A percentile compares a stretch with the other conserved stretches of the same genome.
phyloP scores from a whole-genome alignment of 352 stramenopile genomes.

The Elongisporangium undulatum region DNA sequence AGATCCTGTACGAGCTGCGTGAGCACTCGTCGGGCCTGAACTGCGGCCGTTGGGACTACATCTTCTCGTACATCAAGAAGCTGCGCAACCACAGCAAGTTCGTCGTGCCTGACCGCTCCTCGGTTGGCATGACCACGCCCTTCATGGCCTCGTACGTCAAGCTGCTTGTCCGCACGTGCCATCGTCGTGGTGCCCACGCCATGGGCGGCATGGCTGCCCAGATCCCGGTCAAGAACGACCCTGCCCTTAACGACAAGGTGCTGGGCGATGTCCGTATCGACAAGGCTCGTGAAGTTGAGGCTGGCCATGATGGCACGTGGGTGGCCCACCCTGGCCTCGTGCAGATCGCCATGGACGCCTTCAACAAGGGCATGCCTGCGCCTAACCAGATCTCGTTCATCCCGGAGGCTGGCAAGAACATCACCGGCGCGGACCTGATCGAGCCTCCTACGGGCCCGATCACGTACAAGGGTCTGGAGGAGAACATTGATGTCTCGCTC shows the following conservation, averaged over 20 bases:
- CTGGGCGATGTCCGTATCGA: slow-evolving; percentile 88
- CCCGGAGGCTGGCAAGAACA: slow-evolving; percentile 45
- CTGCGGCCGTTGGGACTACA: slow-evolving; percentile 97
- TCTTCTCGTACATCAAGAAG: slow-evolving; percentile 98
- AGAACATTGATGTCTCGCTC: slow-evolving; percentile 91
- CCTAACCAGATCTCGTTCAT: slow-evolving; percentile 90
- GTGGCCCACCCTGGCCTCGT: slow-evolving; percentile 95
- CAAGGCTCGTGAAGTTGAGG: slow-evolving; percentile 87
- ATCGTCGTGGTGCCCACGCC: slow-evolving; percentile 93
- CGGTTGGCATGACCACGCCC: slow-evolving; percentile 92
- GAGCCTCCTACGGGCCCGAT: slow-evolving; percentile 66
- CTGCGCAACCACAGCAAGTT: slow-evolving; percentile 90
- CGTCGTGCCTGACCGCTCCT: slow-evolving; percentile 89
- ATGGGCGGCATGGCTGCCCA: slow-evolving; percentile 98
- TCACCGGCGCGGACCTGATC: slow-evolving; percentile 60
- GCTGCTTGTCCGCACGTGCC: slow-evolving; percentile 93
- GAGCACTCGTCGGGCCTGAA: slow-evolving; percentile 96
- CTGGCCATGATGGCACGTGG: slow-evolving; percentile 96
- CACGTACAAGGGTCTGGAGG: slow-evolving; percentile 78
- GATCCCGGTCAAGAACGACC: slow-evolving; percentile 94
- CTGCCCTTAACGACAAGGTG: slow-evolving; percentile 83
- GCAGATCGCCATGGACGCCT: slow-evolving; percentile 89
- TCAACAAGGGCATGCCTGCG: slow-evolving; percentile 91
- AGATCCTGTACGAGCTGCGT: slow-evolving; percentile 94
- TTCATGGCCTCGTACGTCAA: slow-evolving; percentile 96